phyloP scores from a whole-genome alignment of 768 basidiomycete species.

The Daedaleopsis nitida region DNA sequence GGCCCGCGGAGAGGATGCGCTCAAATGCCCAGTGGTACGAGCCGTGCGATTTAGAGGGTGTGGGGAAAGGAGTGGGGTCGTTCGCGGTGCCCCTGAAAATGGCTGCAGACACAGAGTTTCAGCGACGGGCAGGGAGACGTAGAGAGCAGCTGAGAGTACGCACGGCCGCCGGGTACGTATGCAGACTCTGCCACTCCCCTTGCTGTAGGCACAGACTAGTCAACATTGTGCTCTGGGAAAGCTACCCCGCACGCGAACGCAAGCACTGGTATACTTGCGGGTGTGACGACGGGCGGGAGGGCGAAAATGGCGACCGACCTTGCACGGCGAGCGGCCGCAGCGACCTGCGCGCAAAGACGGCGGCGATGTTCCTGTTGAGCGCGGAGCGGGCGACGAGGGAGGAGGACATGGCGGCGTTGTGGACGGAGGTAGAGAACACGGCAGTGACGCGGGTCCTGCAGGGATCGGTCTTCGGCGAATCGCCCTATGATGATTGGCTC shows the following conservation, averaged over 20 bases:
- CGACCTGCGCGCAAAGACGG: constrained; percentile 40
- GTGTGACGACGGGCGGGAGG: neutral
- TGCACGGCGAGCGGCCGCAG: constrained; percentile 41
- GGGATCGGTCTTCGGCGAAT: constrained; percentile 13
- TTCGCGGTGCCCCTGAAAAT: constrained; percentile 92
- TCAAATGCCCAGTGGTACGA: constrained; percentile 95
- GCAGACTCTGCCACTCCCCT: constrained; percentile 26
- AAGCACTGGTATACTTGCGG: neutral
- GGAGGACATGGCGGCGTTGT: constrained; percentile 47
- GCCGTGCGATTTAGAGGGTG: constrained; percentile 78
- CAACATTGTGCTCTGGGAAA: neutral
- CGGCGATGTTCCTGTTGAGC: constrained; percentile 44
- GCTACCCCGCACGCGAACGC: neutral
- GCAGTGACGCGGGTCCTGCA: neutral
- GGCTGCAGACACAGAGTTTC: constrained; percentile 45
- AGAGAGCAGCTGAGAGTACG: constrained; percentile 32
- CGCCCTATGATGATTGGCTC: constrained; percentile 16
- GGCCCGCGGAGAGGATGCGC: constrained; percentile 81
- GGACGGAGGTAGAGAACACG: constrained; percentile 15
- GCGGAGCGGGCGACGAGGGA: constrained; percentile 52
- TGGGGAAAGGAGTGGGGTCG: constrained; percentile 90
- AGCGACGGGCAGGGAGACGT: neutral
- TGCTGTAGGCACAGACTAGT: constrained; percentile 1
- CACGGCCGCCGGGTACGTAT: constrained; percentile 75
- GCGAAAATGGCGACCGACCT: constrained; percentile 34